These are phyloP conservation scores for Malus hybrid DNA, from an alignment of 331 rosid genomes.

Conservation along the genomic window DNA sequence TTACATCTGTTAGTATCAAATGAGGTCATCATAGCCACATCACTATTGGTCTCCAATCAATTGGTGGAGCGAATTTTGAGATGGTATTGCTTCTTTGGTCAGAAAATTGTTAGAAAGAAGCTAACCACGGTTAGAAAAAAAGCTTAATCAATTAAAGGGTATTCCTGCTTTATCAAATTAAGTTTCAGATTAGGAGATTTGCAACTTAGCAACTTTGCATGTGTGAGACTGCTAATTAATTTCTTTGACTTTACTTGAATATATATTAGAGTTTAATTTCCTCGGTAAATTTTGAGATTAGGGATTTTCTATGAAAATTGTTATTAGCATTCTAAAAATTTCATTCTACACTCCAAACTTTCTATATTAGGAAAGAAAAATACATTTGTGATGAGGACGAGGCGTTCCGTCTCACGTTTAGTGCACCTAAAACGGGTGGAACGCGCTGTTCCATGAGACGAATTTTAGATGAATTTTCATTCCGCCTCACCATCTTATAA, in stretches of 20 bases:
- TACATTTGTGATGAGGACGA: no score
- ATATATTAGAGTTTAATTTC: not conserved
- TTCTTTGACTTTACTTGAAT: not conserved
- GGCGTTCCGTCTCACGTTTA: no score
- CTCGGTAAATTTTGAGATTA: no score
- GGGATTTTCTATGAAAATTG: no score
- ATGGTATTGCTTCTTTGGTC: slow-evolving; percentile 29
- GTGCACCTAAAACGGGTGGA: no score
- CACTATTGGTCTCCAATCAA: slow-evolving; percentile 12
- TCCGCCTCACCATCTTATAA: no score
- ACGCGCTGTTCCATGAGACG: no score
- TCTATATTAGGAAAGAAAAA: no score
- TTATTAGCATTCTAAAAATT: no score
- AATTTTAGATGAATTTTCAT: no score
- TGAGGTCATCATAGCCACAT: slow-evolving; percentile 18
- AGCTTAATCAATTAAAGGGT: not conserved
- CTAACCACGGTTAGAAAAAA: not conserved
- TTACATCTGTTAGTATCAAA: slow-evolving; percentile 19
- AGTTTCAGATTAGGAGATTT: not conserved
- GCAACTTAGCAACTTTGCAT: not conserved
- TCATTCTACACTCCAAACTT: no score
- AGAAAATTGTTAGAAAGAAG: slow-evolving; percentile 19
- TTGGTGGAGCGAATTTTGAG: slow-evolving; percentile 17
- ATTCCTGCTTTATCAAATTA: not conserved
- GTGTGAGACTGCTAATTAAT: not conserved